A percentile compares a stretch with the other conserved stretches of the same genome.
These are phyloP conservation scores for Zelopaecilomyces penicillatus DNA, from an alignment of 2,329 filamentous ascomycete genomes.

Conservation along the genomic window DNA sequence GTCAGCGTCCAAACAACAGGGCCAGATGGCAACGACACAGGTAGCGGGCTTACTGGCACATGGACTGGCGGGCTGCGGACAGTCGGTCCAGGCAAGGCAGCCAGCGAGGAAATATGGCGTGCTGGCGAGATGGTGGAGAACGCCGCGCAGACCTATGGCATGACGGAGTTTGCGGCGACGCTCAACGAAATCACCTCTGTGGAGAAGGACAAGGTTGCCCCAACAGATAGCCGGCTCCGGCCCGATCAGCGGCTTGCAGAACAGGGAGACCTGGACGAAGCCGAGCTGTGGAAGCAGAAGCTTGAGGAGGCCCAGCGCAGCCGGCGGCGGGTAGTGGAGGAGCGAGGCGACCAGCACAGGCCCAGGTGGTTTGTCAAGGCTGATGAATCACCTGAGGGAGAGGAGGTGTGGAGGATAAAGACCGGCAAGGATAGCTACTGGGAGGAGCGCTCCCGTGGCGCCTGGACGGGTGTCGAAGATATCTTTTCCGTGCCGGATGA, in stretches of 20 bases:
- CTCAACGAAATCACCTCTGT: constrained; percentile 83
- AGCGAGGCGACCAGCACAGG: constrained; percentile 59
- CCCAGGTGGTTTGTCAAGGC: constrained; percentile 81
- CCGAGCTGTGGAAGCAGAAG: constrained; percentile 72
- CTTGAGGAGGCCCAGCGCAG: constrained; percentile 80
- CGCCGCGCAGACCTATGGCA: constrained; percentile 71
- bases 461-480: constrained; percentile 52
- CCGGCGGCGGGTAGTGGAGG: constrained; percentile 67
- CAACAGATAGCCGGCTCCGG: constrained; percentile 74
- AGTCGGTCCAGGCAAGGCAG: constrained; percentile 51
- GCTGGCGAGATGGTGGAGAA: constrained; percentile 72
- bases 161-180: constrained; percentile 75
- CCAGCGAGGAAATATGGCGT: constrained; percentile 66
- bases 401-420: constrained; percentile 69
- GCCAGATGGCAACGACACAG: constrained; percentile 53
- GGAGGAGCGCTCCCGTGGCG: constrained; percentile 67
- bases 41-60: constrained; percentile 65
- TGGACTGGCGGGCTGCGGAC: constrained; percentile 73
- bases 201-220: constrained; percentile 65
- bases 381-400: constrained; percentile 46
- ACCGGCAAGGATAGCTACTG: constrained; percentile 84
- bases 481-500: constrained; percentile 34
- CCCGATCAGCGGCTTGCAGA: constrained; percentile 86
- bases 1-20: constrained; percentile 69
- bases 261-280: constrained; percentile 69